Base-by-base conservation (phyloP, 441 rosid species). In the Biscutella auriculata region DNA sequence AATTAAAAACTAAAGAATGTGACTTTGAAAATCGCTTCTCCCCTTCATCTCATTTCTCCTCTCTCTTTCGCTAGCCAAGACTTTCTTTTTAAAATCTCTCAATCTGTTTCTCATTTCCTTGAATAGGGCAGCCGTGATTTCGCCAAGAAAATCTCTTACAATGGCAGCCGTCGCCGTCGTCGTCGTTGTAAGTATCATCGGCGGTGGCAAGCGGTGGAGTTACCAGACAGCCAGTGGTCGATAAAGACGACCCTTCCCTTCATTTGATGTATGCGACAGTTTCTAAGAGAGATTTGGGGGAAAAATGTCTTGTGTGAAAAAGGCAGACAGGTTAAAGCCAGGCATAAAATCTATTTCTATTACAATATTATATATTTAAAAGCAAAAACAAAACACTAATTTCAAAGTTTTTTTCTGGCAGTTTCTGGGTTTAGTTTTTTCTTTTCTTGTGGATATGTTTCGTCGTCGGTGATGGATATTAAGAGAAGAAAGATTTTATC, bases 161-260 rank as follows among this genome's bases (percentile, higher is more conserved):
- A 37, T 9, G 14, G 8, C 23, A 16, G n/a, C 23, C 44, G 11
- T 23, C 26, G 11, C n/a, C 23, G 44, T 19, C 43, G 44, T 7
- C 45, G 12, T 5, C 25, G 26, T n/a, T 8, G 23, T 41, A 39
- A n/a, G n/a, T 4, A 41, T 17, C 3, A 9, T 41, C 14, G 26
- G n/a, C n/a, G n/a, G n/a, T n/a, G n/a, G n/a, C n/a, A n/a, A n/a
- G n/a, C n/a, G n/a, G n/a, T n/a, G n/a, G n/a, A n/a, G n/a, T n/a
- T n/a, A n/a, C n/a, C n/a, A n/a, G 60, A 53, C 44, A 67, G 60
- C 66, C 75, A 79, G 53, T 49, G 60, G 32, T 59, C 52, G 27
- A 42, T 40, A 2, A 5, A 47, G 67, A 25, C 16, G 3, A n/a
- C 57, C 34, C 32, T 44, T 25, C 52, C 58, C 49, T 67, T n/a